These are phyloP conservation scores for Neoconidiobolus thromboides DNA, from an alignment of 371 early-diverging fungal species.

Conservation along the genomic window DNA sequence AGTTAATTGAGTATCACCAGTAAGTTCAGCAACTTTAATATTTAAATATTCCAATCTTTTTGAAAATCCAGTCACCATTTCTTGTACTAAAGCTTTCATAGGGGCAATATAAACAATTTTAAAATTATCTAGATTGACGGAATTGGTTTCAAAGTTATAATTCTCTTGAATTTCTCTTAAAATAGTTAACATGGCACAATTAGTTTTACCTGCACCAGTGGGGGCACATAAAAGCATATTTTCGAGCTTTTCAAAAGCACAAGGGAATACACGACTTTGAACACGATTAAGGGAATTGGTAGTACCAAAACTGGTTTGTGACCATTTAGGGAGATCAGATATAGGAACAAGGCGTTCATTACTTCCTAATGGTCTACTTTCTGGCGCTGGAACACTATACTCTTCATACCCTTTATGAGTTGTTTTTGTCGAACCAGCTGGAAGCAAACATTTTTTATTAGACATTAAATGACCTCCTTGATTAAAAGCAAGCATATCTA, in stretches of 20 bases:
- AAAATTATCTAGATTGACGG: constrained; percentile 60
- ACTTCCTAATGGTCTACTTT: constrained; percentile 35
- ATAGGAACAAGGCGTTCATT: constrained; percentile 56
- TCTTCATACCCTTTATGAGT: constrained; percentile 93
- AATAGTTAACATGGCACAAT: constrained; percentile 92
- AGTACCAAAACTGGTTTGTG: constrained; percentile 59
- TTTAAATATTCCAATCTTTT: constrained; percentile 57
- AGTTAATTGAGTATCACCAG: constrained; percentile 94
- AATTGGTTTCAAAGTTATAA: constrained; percentile 51
- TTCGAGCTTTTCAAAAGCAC: constrained; percentile 73
- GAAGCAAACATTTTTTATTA: constrained; percentile 82
- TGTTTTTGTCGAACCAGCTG: constrained; percentile 83
- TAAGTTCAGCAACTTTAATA: constrained; percentile 88
- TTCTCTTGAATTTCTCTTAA: constrained; percentile 66
- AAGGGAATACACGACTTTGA: constrained; percentile 77
- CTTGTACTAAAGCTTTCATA: constrained; percentile 98
- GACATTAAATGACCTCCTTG: constrained; percentile 93
- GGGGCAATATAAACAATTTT: constrained; percentile 99
- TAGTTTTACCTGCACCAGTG: constrained; percentile 99
- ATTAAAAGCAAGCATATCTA: constrained; percentile 65
- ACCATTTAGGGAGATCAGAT: constrained; percentile 66
- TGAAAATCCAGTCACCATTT: constrained; percentile 88
- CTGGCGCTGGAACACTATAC: constrained; percentile 88
- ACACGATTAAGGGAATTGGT: constrained; percentile 66
- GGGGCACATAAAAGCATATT: constrained; percentile 98